Base-by-base conservation (phyloP, 179 eudicot genomes). In the Silene coronaria region DNA sequence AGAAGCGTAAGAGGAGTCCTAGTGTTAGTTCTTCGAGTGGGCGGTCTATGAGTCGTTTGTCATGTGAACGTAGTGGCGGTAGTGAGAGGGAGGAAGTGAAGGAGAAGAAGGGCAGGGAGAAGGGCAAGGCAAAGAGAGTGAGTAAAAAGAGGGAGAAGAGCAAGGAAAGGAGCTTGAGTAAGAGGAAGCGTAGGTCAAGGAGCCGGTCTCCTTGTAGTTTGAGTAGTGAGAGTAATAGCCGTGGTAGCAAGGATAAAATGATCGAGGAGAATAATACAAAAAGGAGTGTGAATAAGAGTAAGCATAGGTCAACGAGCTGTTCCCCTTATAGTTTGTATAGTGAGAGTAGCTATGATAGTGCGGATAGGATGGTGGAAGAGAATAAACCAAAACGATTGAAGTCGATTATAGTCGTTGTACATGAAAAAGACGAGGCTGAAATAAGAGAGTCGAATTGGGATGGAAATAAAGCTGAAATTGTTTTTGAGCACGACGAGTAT, bases 381-480 rank as follows among this genome's bases (percentile, higher is more conserved):
- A 79, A 73, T 78, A 70, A 68, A 59, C 76, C 88, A 6, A 87
- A 82, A 82, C 87, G 98, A 55, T 76, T 93, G 81, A 93, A 80
- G 75, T 93, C 98, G 10, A 87, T 93, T 79, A 87, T 93, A 71
- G 84, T 85, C 66, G 87, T 86, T 74, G 71, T 64, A 11, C 80
- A 77, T 63, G 81, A 73, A 28, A 38, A 32, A 3, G 83, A 82
- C 32, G 83, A 83, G 57, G 57, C 58, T 1, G 90, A 85, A 6
- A 86, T 68, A 68, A 75, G 51, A 53, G 78, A 78, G n/a, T 60
- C 24, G 60, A 83, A 79, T 57, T 81, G 57, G 80, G 89, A 85
- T 69, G 85, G 71, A 46, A 82, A 69, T 67, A 87, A 91, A 76
- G 97, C 91, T 70, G 97, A 90, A 85, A 87, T 90, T 65, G 81